phyloP scores from a whole-genome alignment of 1,284 basidiomycete genomes.

The Rhodotorula glutinis region DNA sequence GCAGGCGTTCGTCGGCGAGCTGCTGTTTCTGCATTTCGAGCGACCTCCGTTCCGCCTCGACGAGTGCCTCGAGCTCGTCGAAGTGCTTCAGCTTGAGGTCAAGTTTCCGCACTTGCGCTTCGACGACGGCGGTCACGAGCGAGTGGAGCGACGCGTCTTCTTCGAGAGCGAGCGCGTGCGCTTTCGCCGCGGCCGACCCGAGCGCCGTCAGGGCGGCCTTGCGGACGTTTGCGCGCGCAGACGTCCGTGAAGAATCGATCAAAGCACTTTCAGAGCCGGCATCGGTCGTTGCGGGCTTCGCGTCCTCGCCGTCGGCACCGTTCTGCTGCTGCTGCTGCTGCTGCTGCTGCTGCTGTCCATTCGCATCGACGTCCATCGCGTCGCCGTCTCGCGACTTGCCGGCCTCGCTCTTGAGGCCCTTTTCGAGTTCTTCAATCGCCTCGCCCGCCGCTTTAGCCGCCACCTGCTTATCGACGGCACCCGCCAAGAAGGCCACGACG shows the following conservation, averaged over 20 bases:
- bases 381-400: conserved; percentile 49
- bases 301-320: neutral
- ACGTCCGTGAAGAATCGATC: conserved; percentile 14
- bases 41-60: conserved; percentile 76
- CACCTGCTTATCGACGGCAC: conserved; percentile 80
- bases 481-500: conserved; percentile 90
- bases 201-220: conserved; percentile 80
- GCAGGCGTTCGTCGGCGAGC: conserved; percentile 43
- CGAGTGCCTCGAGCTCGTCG: conserved; percentile 79
- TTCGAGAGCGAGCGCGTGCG: conserved; percentile 72
- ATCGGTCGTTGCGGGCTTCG: neutral
- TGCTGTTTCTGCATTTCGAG: conserved; percentile 57
- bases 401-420: conserved; percentile 63
- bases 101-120: conserved; percentile 86
- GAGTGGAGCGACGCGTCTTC: conserved; percentile 78
- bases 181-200: conserved; percentile 83
- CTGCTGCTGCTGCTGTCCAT: conserved; percentile 8
- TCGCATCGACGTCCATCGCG: conserved; percentile 51
- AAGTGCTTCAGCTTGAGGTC: conserved; percentile 91
- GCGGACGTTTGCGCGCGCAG: conserved; percentile 59
- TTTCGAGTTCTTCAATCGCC: conserved; percentile 62
- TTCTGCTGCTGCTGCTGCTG: neutral
- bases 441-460: conserved; percentile 91
- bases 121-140: conserved; percentile 79
- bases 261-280: neutral